Evolutionary conservation across 352 stramenopile species (phyloP).

Genomic region (Globisporangium irregulare): DNA sequence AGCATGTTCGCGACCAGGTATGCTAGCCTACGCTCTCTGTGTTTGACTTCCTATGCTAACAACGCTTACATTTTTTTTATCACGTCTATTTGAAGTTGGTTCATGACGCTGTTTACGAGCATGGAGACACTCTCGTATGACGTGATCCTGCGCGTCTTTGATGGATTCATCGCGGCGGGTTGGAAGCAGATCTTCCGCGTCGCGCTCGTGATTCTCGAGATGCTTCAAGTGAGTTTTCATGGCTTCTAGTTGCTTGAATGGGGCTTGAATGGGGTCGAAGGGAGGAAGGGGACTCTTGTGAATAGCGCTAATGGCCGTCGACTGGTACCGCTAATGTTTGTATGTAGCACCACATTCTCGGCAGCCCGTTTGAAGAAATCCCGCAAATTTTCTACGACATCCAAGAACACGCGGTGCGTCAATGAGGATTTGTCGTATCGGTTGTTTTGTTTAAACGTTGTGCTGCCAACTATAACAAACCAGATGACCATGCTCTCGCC

Average conservation of each 20-base stretch:
- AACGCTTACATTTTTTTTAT: not conserved
- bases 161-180: conserved; percentile 63
- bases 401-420: conserved; percentile 49
- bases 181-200: conserved; percentile 76
- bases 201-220: conserved; percentile 50
- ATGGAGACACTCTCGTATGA: conserved; percentile 70
- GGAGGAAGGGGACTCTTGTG: not conserved
- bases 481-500: not conserved
- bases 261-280: too few species aligned
- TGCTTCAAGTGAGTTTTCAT: conserved; percentile 33
- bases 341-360: conserved; percentile 39
- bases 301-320: not conserved
- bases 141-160: conserved; percentile 53
- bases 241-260: not conserved
- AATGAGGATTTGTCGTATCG: too few species aligned
- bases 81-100: conserved; percentile 41
- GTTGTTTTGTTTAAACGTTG: not conserved
- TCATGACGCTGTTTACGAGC: conserved; percentile 80
- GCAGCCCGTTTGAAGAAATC: conserved; percentile 67
- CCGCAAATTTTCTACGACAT: conserved; percentile 76
- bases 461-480: not conserved
- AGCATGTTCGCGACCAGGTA: conserved; percentile 71
- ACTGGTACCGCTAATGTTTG: conserved; percentile 11
- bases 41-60: not conserved
- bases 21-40: not conserved